Evolutionary conservation across 2,329 filamentous ascomycete species (phyloP), one percentile per base, ranked within the genome.

Genomic region (Periconia macrospinosa): DNA sequence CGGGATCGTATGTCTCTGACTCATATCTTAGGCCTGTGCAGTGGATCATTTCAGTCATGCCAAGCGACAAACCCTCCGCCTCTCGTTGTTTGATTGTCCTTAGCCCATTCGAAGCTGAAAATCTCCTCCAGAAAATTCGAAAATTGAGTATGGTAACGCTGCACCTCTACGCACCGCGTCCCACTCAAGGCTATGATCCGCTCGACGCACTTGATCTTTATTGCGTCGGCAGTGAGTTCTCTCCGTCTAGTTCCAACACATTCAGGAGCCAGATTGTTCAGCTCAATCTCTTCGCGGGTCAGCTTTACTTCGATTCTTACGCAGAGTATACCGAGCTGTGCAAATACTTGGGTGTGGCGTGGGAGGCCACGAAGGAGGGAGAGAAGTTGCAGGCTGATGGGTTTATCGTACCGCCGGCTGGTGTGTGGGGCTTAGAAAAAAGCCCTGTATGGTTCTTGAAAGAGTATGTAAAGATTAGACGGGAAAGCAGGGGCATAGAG

Each of bases 281-380:
- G 52, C 76, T 91, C 0, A 87, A 88, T 43, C 70, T 91, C 0
- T 90, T 91, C 50, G 77, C 88, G 0, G 88, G 88, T 0, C 85
- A 88, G 50, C 75, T 90, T 0, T 91, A 90, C 59, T 74, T 90
- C 10, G 68, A 66, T 0, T 79, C 76, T 0, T 82, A 78, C 42
- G 53, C 72, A 0, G 81, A 89, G 49, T 91, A 90, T 56, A 57
- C 66, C 0, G 65, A 73, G 1, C 63, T 81, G 0, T 87, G 84
- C 54, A 64, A 74, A 1, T 79, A 78, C 41, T 70, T 89, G 0
- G 81, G 84, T 0, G 62, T 88, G 0, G 68, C 75, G 0, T 75
- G 68, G 19, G 35, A 57, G 0, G 54, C 56, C 1, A 47, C 59
- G 1, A 19, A 53, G 10, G 54, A 62, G 0, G 66, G 63, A 6